These are phyloP conservation scores for Scytalidium lignicola DNA, from an alignment of 2,329 filamentous ascomycete species.

Conservation along the genomic window DNA sequence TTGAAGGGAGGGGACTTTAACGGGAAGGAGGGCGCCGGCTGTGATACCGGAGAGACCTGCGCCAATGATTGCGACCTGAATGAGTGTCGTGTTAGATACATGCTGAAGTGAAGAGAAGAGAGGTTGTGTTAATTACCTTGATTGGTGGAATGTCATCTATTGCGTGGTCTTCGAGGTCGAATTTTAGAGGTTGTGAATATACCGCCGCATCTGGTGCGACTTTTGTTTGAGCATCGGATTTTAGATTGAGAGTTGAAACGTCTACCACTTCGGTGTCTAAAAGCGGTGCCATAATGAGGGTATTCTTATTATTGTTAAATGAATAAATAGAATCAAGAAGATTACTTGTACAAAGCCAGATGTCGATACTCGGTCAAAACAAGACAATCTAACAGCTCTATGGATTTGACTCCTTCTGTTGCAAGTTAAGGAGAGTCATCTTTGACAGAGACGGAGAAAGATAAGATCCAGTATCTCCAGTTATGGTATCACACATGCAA, in stretches of 20 bases:
- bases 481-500: too few relatives aligned
- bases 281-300: neutral
- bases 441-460: too few relatives aligned
- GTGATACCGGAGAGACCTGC: constrained; percentile 59
- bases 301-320: too few relatives aligned
- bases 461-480: too few relatives aligned
- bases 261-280: neutral
- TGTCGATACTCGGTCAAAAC: too few relatives aligned
- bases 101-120: neutral
- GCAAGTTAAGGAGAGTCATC: too few relatives aligned
- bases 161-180: constrained; percentile 36
- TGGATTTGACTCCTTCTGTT: too few relatives aligned
- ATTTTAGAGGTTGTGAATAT: constrained; percentile 10
- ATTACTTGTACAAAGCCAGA: too few relatives aligned
- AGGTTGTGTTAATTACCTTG: constrained; percentile 2
- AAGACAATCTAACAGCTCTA: too few relatives aligned
- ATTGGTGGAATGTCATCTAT: constrained; percentile 11
- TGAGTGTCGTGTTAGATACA: neutral
- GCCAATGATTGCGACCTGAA: constrained; percentile 54
- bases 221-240: neutral
- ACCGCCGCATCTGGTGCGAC: neutral
- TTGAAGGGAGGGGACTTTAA: constrained; percentile 62
- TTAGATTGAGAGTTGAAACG: neutral
- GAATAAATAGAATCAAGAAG: too few relatives aligned
- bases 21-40: constrained; percentile 60